Percentiles rank a stretch among this genome's conserved stretches.
These are phyloP conservation scores for Paraleonurus japonicus DNA, from an alignment of 257 asterid species.

Conservation along the genomic window DNA sequence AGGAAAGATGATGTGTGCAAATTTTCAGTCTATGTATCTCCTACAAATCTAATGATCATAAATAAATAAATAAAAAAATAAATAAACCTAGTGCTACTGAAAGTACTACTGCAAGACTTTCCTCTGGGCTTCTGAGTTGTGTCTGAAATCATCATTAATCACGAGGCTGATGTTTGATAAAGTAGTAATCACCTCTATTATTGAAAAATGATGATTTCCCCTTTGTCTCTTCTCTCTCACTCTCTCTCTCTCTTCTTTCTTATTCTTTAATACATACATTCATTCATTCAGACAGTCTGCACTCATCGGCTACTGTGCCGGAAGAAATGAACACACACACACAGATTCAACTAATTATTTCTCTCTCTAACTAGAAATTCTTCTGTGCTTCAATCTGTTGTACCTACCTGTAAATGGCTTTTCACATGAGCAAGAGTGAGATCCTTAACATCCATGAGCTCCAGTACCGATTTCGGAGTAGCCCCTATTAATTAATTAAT, in stretches of 20 bases:
- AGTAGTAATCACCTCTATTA: slow-evolving; percentile 52
- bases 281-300: slow-evolving; percentile 59
- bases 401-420: slow-evolving; percentile 83
- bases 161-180: slow-evolving; percentile 77
- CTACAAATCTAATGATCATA: slow-evolving; percentile 5
- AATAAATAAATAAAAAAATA: too few relatives aligned
- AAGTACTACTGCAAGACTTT: slow-evolving; percentile 32
- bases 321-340: slow-evolving; percentile 39
- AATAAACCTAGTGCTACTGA: slow-evolving; percentile 22
- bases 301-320: slow-evolving; percentile 89
- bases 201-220: slow-evolving; percentile 83
- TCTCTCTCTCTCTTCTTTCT: slow-evolving; percentile 30
- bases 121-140: slow-evolving; percentile 30
- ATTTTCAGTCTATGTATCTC: neutral
- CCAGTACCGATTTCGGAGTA: slow-evolving; percentile 89
- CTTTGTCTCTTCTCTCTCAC: slow-evolving; percentile 53
- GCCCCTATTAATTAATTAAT: slow-evolving; percentile 56
- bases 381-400: neutral
- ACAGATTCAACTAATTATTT: neutral
- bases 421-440: slow-evolving; percentile 91
- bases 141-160: slow-evolving; percentile 59
- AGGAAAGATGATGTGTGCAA: neutral
- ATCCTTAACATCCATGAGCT: slow-evolving; percentile 94
- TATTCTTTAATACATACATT: slow-evolving; percentile 23
- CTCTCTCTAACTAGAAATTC: neutral